Conservation (phyloP, 2,329 filamentous ascomycete species). For the Aurifilum marmelostoma region DNA sequence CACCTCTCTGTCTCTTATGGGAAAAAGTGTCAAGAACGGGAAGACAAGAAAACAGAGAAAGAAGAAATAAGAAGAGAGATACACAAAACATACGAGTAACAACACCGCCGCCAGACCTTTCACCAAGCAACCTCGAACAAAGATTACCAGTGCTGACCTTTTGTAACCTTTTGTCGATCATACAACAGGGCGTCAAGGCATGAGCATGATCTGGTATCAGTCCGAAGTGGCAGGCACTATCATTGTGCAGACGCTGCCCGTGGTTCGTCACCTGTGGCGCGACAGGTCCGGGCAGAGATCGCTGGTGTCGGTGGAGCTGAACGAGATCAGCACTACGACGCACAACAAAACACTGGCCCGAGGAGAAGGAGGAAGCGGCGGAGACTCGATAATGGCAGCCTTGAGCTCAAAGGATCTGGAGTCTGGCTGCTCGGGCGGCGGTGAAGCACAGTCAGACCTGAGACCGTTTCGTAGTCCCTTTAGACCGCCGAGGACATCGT, state of each 20-base stretch:
- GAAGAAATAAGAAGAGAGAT: no score
- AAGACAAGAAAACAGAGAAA: background rate
- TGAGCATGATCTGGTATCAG: slow-evolving; percentile 53
- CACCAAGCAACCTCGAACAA: background rate
- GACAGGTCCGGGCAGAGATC: slow-evolving; percentile 44
- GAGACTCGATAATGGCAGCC: background rate
- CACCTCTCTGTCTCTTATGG: background rate
- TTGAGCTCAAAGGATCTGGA: slow-evolving; percentile 2
- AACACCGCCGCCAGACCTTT: background rate
- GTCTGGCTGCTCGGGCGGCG: background rate
- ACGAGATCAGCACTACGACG: slow-evolving; percentile 17
- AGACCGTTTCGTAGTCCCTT: background rate
- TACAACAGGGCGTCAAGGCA: slow-evolving; percentile 43
- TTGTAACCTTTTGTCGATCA: slow-evolving; percentile 24
- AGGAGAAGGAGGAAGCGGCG: background rate
- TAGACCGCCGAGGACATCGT: background rate
- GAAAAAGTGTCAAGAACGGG: background rate
- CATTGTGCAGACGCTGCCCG: slow-evolving; percentile 58
- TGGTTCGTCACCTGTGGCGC: slow-evolving; percentile 51
- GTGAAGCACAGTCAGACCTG: background rate
- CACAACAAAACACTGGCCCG: background rate
- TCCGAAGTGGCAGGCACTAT: slow-evolving; percentile 58
- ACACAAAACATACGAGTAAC: background rate
- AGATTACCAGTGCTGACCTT: slow-evolving; percentile 12
- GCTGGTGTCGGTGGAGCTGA: slow-evolving; percentile 34